Percentiles rank a stretch among this genome's conserved stretches.
phyloP scores from a whole-genome alignment of 2,329 filamentous ascomycete species.

The Zymoseptoria passerinii region DNA sequence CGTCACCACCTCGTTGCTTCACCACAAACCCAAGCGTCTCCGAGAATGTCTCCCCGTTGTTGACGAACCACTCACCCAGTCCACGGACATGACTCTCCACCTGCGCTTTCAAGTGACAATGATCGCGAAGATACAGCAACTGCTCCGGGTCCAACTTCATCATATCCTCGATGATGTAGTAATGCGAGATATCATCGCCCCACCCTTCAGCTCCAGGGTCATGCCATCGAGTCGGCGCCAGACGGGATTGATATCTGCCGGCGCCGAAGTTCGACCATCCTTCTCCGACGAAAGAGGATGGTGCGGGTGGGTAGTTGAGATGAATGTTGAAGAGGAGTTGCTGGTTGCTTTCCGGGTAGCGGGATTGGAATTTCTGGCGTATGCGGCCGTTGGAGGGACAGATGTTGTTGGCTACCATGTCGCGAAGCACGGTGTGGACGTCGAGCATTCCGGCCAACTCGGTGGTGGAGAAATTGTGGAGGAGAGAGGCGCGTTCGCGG shows the following conservation, averaged over 20 bases:
- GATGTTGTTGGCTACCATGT: constrained; percentile 49
- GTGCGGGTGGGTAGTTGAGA: constrained; percentile 28
- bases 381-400: constrained; percentile 56
- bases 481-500: constrained; percentile 45
- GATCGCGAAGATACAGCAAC: constrained; percentile 49
- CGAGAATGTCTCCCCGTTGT: constrained; percentile 55
- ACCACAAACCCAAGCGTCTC: constrained; percentile 52
- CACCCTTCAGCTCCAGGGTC: constrained; percentile 52
- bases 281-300: constrained; percentile 23
- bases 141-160: constrained; percentile 55
- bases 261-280: constrained; percentile 34
- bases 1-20: constrained; percentile 46
- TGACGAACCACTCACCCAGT: constrained; percentile 53
- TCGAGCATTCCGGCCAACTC: constrained; percentile 55
- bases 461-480: constrained; percentile 50
- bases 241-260: constrained; percentile 38
- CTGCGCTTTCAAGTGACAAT: constrained; percentile 48
- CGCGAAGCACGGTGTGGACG: constrained; percentile 46
- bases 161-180: constrained; percentile 58
- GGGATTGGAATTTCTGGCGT: constrained; percentile 50
- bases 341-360: constrained; percentile 43
- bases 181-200: constrained; percentile 56
- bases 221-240: constrained; percentile 41
- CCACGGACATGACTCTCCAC: constrained; percentile 47
- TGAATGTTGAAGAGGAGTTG: constrained; percentile 44